Conservation (phyloP, 1,284 basidiomycete genomes). For the Ganoderma lucidum region DNA sequence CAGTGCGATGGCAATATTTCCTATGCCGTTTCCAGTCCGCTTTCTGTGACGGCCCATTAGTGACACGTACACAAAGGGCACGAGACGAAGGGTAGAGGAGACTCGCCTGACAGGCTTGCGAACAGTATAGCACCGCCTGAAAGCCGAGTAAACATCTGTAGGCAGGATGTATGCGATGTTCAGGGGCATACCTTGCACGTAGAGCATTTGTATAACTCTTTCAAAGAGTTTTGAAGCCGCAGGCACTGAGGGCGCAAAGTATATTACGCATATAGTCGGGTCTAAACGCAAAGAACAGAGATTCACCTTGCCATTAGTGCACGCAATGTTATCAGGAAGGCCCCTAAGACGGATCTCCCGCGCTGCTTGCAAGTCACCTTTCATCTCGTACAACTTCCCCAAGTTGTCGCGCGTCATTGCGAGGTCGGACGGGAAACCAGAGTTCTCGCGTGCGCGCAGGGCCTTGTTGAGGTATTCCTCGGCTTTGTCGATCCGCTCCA, state of each 20-base stretch:
- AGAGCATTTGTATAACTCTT: conserved; percentile 17
- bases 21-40: conserved; percentile 39
- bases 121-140: conserved; percentile 29
- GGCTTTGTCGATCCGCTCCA: conserved; percentile 44
- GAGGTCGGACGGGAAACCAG: conserved; percentile 37
- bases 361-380: conserved; percentile 40
- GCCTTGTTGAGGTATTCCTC: conserved; percentile 43
- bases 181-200: conserved; percentile 20
- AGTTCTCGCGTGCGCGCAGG: conserved; percentile 37
- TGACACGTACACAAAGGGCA: not conserved
- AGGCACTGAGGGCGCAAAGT: conserved; percentile 11
- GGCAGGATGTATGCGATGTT: no score
- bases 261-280: not conserved
- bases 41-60: conserved; percentile 15
- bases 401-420: conserved; percentile 47
- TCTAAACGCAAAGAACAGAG: not conserved
- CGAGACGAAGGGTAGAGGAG: not conserved
- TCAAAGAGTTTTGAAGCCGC: conserved; percentile 16
- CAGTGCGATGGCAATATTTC: conserved; percentile 27
- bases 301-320: conserved; percentile 38
- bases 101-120: conserved; percentile 30
- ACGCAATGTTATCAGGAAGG: conserved; percentile 39
- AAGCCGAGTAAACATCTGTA: not conserved
- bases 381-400: conserved; percentile 43
- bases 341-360: conserved; percentile 38